Evolutionary conservation across 106 monocot species (phyloP).

Genomic region (Xerophyta viscosa): DNA sequence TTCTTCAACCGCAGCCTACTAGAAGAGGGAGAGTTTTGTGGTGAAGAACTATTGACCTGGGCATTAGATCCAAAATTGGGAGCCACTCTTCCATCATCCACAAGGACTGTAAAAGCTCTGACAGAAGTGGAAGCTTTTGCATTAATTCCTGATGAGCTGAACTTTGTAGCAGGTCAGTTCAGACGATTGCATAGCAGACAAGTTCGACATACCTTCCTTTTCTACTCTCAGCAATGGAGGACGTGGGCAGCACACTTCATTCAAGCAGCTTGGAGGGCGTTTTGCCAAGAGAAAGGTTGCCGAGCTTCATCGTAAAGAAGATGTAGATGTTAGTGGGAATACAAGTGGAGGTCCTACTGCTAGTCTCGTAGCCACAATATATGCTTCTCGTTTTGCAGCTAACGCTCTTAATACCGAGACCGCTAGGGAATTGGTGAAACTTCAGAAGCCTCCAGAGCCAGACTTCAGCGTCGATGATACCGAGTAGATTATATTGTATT

Average conservation of each 20-base stretch:
- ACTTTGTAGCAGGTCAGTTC: constrained; percentile 68
- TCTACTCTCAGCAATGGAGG: constrained; percentile 78
- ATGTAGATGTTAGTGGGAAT: neutral
- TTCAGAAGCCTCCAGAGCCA: constrained; percentile 39
- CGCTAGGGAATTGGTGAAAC: constrained; percentile 18
- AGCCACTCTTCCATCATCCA: constrained; percentile 58
- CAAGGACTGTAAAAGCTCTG: constrained; percentile 55
- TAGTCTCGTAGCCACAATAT: constrained; percentile 43
- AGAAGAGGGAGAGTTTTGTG: constrained; percentile 63
- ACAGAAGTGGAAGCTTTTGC: constrained; percentile 82
- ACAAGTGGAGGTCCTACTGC: constrained; percentile 1
- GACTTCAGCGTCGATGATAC: constrained; percentile 30
- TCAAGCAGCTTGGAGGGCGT: constrained; percentile 75
- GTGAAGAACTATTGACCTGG: constrained; percentile 81
- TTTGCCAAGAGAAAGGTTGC: constrained; percentile 58
- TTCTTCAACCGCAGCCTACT: constrained; percentile 60
- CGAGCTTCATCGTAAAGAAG: constrained; percentile 33
- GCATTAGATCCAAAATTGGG: constrained; percentile 66
- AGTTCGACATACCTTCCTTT: constrained; percentile 72
- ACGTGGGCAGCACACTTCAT: constrained; percentile 76
- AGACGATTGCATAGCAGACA: constrained; percentile 61
- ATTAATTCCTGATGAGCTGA: constrained; percentile 51
- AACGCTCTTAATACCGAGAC: constrained; percentile 40
- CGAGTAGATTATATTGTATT: no score
- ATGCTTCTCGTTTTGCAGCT: constrained; percentile 57